Percentiles rank a stretch among this genome's conserved stretches.
These are phyloP conservation scores for Hypoxylon sp. DNA, from an alignment of 2,329 filamentous ascomycete genomes.

Conservation along the genomic window DNA sequence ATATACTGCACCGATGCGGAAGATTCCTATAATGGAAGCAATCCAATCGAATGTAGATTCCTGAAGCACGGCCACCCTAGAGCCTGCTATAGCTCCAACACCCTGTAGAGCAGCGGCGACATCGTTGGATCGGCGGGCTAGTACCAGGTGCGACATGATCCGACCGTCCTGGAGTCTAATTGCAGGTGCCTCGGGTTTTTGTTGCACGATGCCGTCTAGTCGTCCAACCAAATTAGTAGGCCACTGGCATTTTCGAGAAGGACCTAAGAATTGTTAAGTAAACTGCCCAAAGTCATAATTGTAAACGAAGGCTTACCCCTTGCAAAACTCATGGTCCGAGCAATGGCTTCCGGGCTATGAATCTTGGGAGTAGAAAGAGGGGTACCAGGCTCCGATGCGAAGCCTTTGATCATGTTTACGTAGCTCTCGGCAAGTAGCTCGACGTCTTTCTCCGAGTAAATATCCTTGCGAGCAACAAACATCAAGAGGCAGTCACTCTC, in stretches of 20 bases:
- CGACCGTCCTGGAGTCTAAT: constrained; percentile 27
- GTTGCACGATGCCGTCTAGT: no score
- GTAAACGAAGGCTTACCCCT: no score
- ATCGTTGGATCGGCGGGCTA: constrained; percentile 43
- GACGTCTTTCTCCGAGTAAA: constrained; percentile 31
- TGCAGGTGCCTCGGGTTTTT: constrained; percentile 32
- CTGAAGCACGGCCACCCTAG: constrained; percentile 47
- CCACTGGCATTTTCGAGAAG: background rate
- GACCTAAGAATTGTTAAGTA: background rate
- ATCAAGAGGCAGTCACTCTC: constrained; percentile 9
- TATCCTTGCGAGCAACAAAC: constrained; percentile 27
- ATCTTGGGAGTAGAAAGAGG: no score
- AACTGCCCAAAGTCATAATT: no score
- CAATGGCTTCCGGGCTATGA: no score
- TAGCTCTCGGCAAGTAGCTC: no score
- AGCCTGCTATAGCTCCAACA: constrained; percentile 25
- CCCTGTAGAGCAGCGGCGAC: constrained; percentile 46
- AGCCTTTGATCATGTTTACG: no score
- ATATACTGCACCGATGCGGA: constrained; percentile 34
- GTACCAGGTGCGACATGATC: constrained; percentile 39
- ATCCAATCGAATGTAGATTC: constrained; percentile 44
- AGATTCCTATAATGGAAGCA: constrained; percentile 47
- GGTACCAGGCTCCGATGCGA: no score
- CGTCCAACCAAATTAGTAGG: no score
- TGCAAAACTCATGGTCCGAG: no score